Percentiles rank a stretch among this genome's conserved stretches.
These are phyloP conservation scores for Blastobotrys serpentis DNA, from an alignment of 1,139 yeast species.

Conservation along the genomic window DNA sequence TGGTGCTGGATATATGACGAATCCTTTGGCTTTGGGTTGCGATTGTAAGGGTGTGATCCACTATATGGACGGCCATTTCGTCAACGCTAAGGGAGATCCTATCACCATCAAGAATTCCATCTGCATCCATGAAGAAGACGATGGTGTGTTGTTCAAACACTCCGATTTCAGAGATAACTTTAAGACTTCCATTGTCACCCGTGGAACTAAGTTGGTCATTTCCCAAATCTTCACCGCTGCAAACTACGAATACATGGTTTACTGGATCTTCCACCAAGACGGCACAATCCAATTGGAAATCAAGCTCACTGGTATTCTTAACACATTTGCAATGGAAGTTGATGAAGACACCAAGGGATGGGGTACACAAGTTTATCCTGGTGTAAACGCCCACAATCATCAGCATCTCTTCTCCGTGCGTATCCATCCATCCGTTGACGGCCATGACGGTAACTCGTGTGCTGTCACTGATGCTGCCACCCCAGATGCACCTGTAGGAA, in stretches of 20 bases:
- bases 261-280: constrained; percentile 81
- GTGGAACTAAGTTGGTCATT: constrained; percentile 70
- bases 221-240: constrained; percentile 85
- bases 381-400: constrained; percentile 80
- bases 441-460: constrained; percentile 70
- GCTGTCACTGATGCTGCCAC: constrained; percentile 65
- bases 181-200: constrained; percentile 58
- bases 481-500: constrained; percentile 46
- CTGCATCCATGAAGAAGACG: constrained; percentile 84
- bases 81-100: constrained; percentile 65
- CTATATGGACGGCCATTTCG: constrained; percentile 72
- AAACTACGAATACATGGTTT: constrained; percentile 79
- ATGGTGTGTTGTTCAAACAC: constrained; percentile 74
- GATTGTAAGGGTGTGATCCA: constrained; percentile 85
- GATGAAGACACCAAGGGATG: constrained; percentile 68
- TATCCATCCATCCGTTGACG: constrained; percentile 77
- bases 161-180: constrained; percentile 81
- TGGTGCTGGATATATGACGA: constrained; percentile 84
- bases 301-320: constrained; percentile 74
- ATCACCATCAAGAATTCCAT: constrained; percentile 71
- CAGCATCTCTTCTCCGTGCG: constrained; percentile 82
- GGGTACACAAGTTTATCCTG: constrained; percentile 80
- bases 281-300: constrained; percentile 78
- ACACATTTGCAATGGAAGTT: constrained; percentile 50
- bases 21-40: constrained; percentile 74